Evolutionary conservation across 164 flowering plant genomes (phyloP).

Genomic region (Warburgia ugandensis): DNA sequence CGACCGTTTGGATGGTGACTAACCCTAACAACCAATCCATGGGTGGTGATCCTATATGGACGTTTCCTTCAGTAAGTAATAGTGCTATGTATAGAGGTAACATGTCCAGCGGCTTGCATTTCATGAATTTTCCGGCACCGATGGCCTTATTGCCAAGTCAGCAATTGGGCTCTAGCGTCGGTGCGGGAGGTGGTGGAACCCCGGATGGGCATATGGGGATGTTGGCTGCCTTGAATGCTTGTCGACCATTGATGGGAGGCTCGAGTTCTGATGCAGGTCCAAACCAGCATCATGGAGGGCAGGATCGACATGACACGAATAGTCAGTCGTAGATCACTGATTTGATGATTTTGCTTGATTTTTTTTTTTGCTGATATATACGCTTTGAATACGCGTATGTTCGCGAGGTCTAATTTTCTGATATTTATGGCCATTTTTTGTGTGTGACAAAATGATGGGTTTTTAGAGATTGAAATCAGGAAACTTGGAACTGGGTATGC

Average conservation of each 20-base stretch:
- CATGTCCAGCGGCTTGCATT: slow-evolving; percentile 52
- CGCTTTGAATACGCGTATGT: too few species aligned
- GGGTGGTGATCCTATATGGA: slow-evolving; percentile 46
- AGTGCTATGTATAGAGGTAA: slow-evolving; percentile 37
- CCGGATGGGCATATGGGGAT: slow-evolving; percentile 57
- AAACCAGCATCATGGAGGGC: slow-evolving; percentile 47
- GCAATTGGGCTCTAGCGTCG: slow-evolving; percentile 33
- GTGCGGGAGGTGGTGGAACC: slow-evolving; percentile 14
- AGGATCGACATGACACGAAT: slow-evolving; percentile 48
- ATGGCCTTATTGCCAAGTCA: slow-evolving; percentile 54
- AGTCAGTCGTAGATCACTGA: too few species aligned
- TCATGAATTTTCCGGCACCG: slow-evolving; percentile 60
- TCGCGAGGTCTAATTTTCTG: not conserved
- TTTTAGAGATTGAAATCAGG: too few species aligned
- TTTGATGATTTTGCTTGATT: too few species aligned
- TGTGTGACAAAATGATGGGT: too few species aligned
- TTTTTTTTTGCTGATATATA: too few species aligned
- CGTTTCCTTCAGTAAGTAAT: slow-evolving; percentile 28
- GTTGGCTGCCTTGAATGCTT: slow-evolving; percentile 55
- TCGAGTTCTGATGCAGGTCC: slow-evolving; percentile 40
- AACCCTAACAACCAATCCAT: slow-evolving; percentile 45
- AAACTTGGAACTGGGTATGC: not conserved
- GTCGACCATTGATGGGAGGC: slow-evolving; percentile 26
- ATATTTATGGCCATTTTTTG: too few species aligned
- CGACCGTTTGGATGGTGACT: slow-evolving; percentile 80